Evolutionary conservation across 108 stramenopile genomes (phyloP).

Genomic region (Fragilariopsis cylindrus): DNA sequence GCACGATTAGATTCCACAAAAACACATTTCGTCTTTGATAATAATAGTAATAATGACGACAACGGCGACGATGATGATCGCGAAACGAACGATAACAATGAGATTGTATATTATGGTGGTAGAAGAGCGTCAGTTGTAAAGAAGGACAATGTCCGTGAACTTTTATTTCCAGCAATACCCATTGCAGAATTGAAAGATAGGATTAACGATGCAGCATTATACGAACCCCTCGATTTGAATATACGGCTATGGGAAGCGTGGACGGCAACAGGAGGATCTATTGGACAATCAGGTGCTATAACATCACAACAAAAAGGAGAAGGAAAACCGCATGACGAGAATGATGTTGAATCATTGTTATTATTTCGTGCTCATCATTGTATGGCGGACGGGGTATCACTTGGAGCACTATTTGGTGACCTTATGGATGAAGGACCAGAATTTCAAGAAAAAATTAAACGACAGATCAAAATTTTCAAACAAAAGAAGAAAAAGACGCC

Average conservation of each 20-base stretch:
- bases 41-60: not conserved
- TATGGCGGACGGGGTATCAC: slow-evolving; percentile 80
- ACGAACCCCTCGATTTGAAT: slow-evolving; percentile 59
- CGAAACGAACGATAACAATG: not conserved
- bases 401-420: slow-evolving; percentile 70
- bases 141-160: slow-evolving; percentile 26
- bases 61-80: not conserved
- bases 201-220: slow-evolving; percentile 54
- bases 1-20: slow-evolving; percentile 1
- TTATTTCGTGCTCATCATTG: slow-evolving; percentile 85
- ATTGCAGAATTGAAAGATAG: slow-evolving; percentile 54
- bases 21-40: slow-evolving; percentile 8
- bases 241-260: slow-evolving; percentile 49
- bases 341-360: slow-evolving; percentile 59
- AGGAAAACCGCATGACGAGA: not conserved
- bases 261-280: slow-evolving; percentile 54
- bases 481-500: slow-evolving; percentile 20
- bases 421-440: slow-evolving; percentile 79
- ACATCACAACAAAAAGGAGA: not conserved
- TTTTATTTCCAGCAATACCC: slow-evolving; percentile 42
- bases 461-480: slow-evolving; percentile 35
- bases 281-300: slow-evolving; percentile 42
- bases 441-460: slow-evolving; percentile 46
- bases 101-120: too few species aligned
- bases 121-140: too few species aligned